phyloP scores from a whole-genome alignment of 148 eudicot species.

The Nepenthes gracilis region DNA sequence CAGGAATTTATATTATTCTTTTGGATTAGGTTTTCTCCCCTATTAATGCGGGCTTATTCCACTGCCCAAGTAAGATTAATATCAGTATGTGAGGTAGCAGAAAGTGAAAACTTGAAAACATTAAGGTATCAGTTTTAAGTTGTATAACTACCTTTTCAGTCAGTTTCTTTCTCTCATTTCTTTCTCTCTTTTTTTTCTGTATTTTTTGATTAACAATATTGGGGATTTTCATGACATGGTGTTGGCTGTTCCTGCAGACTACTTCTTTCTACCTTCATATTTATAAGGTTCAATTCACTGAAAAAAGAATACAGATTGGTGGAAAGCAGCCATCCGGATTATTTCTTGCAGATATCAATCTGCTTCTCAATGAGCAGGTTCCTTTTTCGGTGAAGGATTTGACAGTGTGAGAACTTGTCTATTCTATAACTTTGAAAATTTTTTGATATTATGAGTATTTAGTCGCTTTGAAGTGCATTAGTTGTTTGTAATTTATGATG shows the following conservation, averaged over 20 bases:
- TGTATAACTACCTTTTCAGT: neutral
- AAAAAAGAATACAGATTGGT: constrained; percentile 71
- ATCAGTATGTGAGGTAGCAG: no score
- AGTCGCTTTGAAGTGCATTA: no score
- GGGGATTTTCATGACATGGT: neutral
- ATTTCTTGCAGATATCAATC: constrained; percentile 56
- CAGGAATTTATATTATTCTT: no score
- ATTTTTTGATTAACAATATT: neutral
- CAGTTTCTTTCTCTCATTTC: no score
- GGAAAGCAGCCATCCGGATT: constrained; percentile 83
- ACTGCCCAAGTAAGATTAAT: no score
- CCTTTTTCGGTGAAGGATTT: constrained; percentile 49
- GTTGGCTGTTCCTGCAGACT: constrained; percentile 53
- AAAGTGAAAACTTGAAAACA: no score
- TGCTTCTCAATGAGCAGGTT: constrained; percentile 77
- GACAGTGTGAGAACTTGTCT: constrained; percentile 47
- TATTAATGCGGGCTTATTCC: no score
- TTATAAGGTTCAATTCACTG: constrained; percentile 77
- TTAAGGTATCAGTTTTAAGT: neutral
- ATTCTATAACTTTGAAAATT: neutral
- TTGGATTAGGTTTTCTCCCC: no score
- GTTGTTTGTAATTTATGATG: no score
- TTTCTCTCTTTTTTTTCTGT: no score
- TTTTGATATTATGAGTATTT: neutral
- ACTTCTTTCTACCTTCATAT: constrained; percentile 73